phyloP scores from a whole-genome alignment of 108 stramenopile species.

The Phaeodactylum tricornutum region DNA sequence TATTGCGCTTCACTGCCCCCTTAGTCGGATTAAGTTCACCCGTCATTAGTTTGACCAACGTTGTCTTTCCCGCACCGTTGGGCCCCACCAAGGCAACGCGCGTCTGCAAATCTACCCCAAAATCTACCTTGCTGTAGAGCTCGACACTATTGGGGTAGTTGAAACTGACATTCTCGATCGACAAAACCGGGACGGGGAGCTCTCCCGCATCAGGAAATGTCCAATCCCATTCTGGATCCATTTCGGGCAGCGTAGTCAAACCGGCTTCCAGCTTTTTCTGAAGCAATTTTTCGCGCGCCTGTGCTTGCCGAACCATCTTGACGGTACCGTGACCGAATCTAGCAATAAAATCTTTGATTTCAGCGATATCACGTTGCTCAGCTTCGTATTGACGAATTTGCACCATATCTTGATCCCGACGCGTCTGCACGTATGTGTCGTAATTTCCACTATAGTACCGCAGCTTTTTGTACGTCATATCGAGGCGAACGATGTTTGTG shows the following conservation, averaged over 20 bases:
- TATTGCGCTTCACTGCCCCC: constrained; percentile 87
- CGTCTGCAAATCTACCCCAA: constrained; percentile 84
- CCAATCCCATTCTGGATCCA: constrained; percentile 65
- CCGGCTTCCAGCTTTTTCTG: constrained; percentile 88
- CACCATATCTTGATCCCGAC: constrained; percentile 92
- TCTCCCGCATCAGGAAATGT: constrained; percentile 81
- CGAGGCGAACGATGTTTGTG: constrained; percentile 92
- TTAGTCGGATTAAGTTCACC: constrained; percentile 85
- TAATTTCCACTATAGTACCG: constrained; percentile 96
- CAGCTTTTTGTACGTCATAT: constrained; percentile 85
- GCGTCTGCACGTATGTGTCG: constrained; percentile 89
- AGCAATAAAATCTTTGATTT: constrained; percentile 93
- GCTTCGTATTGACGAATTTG: constrained; percentile 92
- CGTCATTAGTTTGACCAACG: constrained; percentile 90
- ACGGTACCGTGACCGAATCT: constrained; percentile 92
- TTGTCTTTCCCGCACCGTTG: constrained; percentile 82
- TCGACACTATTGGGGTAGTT: constrained; percentile 62
- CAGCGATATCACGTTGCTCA: constrained; percentile 95
- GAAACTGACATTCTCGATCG: constrained; percentile 75
- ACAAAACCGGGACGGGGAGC: constrained; percentile 74
- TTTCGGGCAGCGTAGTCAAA: constrained; percentile 69
- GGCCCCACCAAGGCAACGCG: constrained; percentile 83
- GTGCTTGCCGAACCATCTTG: constrained; percentile 93
- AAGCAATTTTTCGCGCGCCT: constrained; percentile 84
- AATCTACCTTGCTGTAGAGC: constrained; percentile 74